These are phyloP conservation scores for Boletus eberwhitei DNA, from an alignment of 768 basidiomycete genomes.

Conservation along the genomic window DNA sequence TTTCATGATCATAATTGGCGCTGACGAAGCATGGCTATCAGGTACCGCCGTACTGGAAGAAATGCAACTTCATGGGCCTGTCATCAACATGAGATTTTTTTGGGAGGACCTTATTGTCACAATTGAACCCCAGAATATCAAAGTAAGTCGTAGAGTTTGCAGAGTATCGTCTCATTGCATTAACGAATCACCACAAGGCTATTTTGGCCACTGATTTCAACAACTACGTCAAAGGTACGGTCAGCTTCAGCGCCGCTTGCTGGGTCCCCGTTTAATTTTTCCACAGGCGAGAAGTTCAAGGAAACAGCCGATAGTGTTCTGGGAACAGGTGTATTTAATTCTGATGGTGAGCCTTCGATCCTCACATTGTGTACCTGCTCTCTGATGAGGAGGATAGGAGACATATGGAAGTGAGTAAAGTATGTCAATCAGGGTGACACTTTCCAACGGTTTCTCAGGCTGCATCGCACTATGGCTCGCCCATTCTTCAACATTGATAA, in stretches of 20 bases:
- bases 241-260: not conserved
- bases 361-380: not conserved
- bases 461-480: constrained; percentile 65
- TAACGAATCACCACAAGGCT: constrained; percentile 21
- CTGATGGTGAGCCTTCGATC: constrained; percentile 37
- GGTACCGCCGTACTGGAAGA: constrained; percentile 25
- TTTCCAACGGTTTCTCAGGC: constrained; percentile 31
- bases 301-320: constrained; percentile 34
- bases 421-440: not conserved
- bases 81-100: constrained; percentile 44
- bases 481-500: constrained; percentile 67
- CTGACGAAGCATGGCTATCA: constrained; percentile 8
- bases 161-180: not conserved
- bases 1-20: not conserved
- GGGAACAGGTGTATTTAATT: constrained; percentile 56
- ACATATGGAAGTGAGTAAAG: constrained; percentile 60
- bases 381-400: constrained; percentile 37
- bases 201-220: constrained; percentile 44
- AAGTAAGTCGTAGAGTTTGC: constrained; percentile 20
- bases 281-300: constrained; percentile 34
- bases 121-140: constrained; percentile 46
- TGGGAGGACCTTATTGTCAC: constrained; percentile 52
- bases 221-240: constrained; percentile 42
- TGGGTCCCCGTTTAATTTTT: not conserved
- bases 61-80: constrained; percentile 25